These are phyloP conservation scores for Apiotrichum mycotoxinovorans DNA, from an alignment of 1,284 basidiomycete species.

Conservation along the genomic window DNA sequence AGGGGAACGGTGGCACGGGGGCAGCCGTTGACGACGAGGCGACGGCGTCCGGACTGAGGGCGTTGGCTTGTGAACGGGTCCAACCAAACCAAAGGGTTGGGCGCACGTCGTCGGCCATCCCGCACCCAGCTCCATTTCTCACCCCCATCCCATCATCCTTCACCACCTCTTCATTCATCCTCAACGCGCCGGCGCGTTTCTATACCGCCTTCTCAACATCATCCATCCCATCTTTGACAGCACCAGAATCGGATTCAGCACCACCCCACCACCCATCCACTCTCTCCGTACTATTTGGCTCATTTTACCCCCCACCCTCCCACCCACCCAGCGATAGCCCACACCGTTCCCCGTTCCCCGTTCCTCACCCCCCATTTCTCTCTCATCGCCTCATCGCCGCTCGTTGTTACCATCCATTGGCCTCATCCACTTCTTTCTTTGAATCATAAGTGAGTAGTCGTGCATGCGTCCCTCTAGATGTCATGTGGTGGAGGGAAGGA, in stretches of 20 bases:
- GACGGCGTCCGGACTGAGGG: conserved; percentile 4
- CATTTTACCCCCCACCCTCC: too few species aligned
- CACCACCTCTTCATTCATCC: not conserved
- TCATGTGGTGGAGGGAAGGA: conserved; percentile 2
- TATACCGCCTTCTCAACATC: not conserved
- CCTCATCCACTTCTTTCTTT: not conserved
- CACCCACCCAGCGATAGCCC: too few species aligned
- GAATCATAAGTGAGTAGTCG: not conserved
- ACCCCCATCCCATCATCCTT: conserved; percentile 4
- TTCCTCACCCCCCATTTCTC: too few species aligned
- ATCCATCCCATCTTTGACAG: not conserved
- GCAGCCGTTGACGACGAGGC: conserved; percentile 12
- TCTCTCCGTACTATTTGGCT: too few species aligned
- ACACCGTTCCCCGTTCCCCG: too few species aligned
- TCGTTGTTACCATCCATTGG: not conserved
- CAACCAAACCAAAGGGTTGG: conserved; percentile 11
- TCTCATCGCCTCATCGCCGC: not conserved
- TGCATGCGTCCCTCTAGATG: conserved; percentile 3
- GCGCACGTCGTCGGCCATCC: conserved; percentile 13
- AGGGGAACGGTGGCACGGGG: conserved; percentile 16
- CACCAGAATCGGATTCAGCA: not conserved
- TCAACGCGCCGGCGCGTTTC: conserved; percentile 3
- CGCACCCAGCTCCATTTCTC: conserved; percentile 5
- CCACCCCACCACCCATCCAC: too few species aligned
- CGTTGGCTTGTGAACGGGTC: not conserved